Evolutionary conservation across 2,329 filamentous ascomycete species (phyloP), one percentile per base, ranked within the genome.

Genomic region (Ceratocystis lukuohia): DNA sequence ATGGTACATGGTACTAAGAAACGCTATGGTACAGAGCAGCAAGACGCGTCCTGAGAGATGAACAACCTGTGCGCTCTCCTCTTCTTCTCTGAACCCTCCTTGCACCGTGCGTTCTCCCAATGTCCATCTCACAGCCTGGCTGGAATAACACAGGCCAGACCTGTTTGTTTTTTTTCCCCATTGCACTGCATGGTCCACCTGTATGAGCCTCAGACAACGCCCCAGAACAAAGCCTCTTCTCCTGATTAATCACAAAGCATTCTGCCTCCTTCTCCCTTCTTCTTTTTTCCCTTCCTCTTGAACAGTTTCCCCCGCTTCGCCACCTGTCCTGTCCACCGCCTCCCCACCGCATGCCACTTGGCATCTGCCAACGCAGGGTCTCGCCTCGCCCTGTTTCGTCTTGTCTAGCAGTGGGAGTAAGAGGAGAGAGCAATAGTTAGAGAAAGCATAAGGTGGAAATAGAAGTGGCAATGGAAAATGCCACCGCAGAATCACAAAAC

Each of bases 161-260:
- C 17, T 57, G 53, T 28, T 57, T 37, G 33, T 57, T 30, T 7
- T 17, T 17, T 28, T 15, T 30, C 22, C 22, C 25, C 33, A 28
- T 57, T 57, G 20, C 25, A 57, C 25, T 17, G 25, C 53, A 57
- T 50, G 46, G 17, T 20, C 10, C 28, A n/a, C 53, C 8, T 17
- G 53, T 57, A 28, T 57, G 25, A 57, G 53, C 53, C 53, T 30
- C 20, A 57, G 53, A 28, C 53, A 57, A 22, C 53, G 53, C 53
- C 53, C 33, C 53, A 22, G 15, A 57, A 28, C 53, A 57, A 50
- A 57, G 53, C 15, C 53, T 57, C 15, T 28, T 28, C 53, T 57
- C 20, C 53, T 50, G 46, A 25, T n/a, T 22, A 37, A 37, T 37
- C 33, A 37, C 33, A 3, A n/a, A 50, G 17, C 46, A 50, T 22